Percentiles rank a stretch among this genome's conserved stretches.
phyloP scores from a whole-genome alignment of 306 rosid species.

The Quercus gilva region DNA sequence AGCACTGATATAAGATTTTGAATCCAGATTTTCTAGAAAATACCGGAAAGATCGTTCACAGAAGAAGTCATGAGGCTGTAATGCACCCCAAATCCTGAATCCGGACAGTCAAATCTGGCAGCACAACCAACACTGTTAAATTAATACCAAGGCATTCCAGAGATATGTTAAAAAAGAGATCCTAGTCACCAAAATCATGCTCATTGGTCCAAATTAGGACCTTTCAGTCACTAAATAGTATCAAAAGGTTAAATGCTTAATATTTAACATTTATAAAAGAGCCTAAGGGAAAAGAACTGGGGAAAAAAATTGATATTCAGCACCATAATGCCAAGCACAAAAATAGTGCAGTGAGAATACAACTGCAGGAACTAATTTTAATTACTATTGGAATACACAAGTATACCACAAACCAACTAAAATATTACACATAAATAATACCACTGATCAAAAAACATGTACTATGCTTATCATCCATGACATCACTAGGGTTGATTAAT shows the following conservation, averaged over 20 bases:
- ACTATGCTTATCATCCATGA: background rate
- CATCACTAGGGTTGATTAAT: background rate
- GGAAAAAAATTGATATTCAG: background rate
- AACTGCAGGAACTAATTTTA: background rate
- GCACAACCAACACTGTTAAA: slow-evolving; percentile 7
- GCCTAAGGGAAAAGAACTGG: background rate
- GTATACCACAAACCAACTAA: background rate
- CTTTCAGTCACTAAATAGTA: background rate
- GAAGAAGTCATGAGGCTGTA: slow-evolving; percentile 53
- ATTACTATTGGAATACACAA: background rate
- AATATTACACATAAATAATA: background rate
- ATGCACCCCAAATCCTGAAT: slow-evolving; percentile 15
- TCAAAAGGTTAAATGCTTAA: background rate
- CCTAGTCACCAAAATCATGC: background rate
- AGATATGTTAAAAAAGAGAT: background rate
- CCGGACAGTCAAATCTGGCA: slow-evolving; percentile 30
- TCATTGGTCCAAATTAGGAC: background rate
- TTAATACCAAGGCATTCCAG: background rate
- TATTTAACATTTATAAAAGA: background rate
- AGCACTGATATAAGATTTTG: background rate
- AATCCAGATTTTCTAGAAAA: background rate
- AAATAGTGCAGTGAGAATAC: background rate
- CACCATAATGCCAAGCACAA: background rate
- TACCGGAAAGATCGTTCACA: slow-evolving; percentile 47
- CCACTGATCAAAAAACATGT: background rate